Percentiles rank a stretch among this genome's conserved stretches.
Evolutionary conservation across 2,329 filamentous ascomycete genomes (phyloP).

Genomic region (Stemphylium lycopersici): DNA sequence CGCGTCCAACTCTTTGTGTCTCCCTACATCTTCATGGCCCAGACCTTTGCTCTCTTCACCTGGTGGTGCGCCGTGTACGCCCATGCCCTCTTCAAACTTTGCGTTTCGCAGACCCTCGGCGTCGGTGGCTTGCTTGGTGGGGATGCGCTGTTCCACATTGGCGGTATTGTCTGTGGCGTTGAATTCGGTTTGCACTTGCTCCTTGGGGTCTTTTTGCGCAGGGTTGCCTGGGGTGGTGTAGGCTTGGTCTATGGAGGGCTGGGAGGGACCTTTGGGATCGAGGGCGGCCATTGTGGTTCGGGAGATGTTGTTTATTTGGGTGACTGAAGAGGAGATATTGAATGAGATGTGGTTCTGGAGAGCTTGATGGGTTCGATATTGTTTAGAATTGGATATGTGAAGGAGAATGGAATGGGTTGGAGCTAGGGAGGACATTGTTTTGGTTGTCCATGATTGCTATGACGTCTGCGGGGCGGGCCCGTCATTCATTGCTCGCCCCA

Average conservation of each 20-base stretch:
- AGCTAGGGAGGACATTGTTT: constrained; percentile 3
- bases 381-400: neutral
- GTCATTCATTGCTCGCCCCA: constrained; percentile 31
- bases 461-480: constrained; percentile 40
- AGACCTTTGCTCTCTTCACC: constrained; percentile 53
- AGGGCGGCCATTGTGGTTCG: constrained; percentile 46
- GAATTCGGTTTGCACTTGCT: constrained; percentile 40
- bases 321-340: neutral
- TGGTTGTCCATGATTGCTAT: constrained; percentile 21
- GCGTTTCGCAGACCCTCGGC: constrained; percentile 48
- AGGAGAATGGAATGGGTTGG: constrained; percentile 5
- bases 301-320: neutral
- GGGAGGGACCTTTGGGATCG: constrained; percentile 50
- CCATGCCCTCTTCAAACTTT: constrained; percentile 35
- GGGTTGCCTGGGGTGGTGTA: constrained; percentile 57
- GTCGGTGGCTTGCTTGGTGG: constrained; percentile 46
- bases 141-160: constrained; percentile 46
- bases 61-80: constrained; percentile 52
- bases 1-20: constrained; percentile 54
- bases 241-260: constrained; percentile 52
- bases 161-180: constrained; percentile 45
- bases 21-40: constrained; percentile 50
- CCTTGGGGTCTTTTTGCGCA: constrained; percentile 50
- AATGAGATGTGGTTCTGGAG: neutral
- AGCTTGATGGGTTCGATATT: neutral